Percentiles rank a stretch among this genome's conserved stretches.
These are phyloP conservation scores for Rubroshorea leprosula DNA, from an alignment of 345 rosid species.

Conservation along the genomic window DNA sequence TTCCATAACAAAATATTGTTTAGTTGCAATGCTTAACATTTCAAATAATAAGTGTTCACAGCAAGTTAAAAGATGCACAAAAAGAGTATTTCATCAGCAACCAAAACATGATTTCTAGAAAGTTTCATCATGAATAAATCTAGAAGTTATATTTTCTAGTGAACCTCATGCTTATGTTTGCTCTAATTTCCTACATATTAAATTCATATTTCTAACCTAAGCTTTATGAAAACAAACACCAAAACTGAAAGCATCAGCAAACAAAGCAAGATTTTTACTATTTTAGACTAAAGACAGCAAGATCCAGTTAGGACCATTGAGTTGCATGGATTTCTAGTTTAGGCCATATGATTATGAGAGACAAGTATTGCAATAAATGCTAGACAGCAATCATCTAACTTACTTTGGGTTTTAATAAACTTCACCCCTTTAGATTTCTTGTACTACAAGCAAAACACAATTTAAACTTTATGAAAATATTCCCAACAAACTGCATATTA, in stretches of 20 bases:
- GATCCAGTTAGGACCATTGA: neutral
- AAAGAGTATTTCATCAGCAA: neutral
- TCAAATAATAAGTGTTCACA: neutral
- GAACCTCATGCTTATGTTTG: neutral
- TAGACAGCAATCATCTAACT: too few species aligned
- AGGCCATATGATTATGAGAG: too few species aligned
- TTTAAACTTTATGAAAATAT: neutral
- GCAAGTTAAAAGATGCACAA: neutral
- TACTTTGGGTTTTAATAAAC: too few species aligned
- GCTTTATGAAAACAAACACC: neutral
- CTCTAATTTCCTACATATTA: neutral
- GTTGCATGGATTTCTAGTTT: conserved; percentile 7
- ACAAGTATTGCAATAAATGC: too few species aligned
- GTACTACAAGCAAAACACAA: neutral
- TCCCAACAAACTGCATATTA: neutral
- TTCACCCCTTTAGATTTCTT: neutral
- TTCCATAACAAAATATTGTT: too few species aligned
- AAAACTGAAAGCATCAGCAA: neutral
- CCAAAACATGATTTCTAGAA: neutral
- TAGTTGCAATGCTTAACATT: neutral
- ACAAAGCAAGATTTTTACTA: too few species aligned
- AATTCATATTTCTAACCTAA: too few species aligned
- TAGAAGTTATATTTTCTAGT: too few species aligned
- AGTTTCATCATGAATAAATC: too few species aligned
- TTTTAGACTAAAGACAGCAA: neutral